Base-by-base conservation (phyloP, 805 yeast species). In the Saccharomyces kudriavzevii region DNA sequence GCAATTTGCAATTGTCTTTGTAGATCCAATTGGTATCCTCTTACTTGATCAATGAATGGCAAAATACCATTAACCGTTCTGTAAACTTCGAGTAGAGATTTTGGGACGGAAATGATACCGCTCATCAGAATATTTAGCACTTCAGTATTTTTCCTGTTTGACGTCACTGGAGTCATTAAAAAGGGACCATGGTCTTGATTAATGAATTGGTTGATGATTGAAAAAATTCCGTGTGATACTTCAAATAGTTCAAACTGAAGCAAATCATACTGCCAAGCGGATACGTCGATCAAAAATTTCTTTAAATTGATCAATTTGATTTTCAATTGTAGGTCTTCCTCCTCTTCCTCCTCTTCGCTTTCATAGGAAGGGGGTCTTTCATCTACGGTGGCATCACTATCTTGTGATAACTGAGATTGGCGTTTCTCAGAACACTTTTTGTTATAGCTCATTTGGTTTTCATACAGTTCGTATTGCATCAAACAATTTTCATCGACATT, bases 191-290 rank as follows among this genome's bases (percentile, higher is more conserved):
- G 68, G 27, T 66, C 69, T 48, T 63, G 68, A 17, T 57, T 59
- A 1, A 66, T 65, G 50, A 67, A 67, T 56, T 60, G 62, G 40
- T 66, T 65, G 47, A 67, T 59, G 9, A 67, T 52, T n/a, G 65
- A 58, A 47, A 65, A 66, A 14, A 66, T 62, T 17, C 68, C 69
- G 30, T 58, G 60, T n/a, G 70, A 58, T 5, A 65, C 55, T 54
- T 67, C 71, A 46, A 63, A 67, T 54, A 63, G 54, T 56, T 67
- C 71, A 50, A 52, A 66, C 29, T 62, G 60, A 25, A 67, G 56
- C 53, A 81, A 69, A 40, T 74, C 78, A 45, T 68, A 65, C 55
- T 77, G 77, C 66, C 79, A 80, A 29, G 79, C 67, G 3, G 82
- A 68, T 20, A 76, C 61, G 60, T 82, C 82, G 48, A 76, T 68